These are phyloP conservation scores for Trichocomaceae sp. DNA, from an alignment of 2,329 filamentous ascomycete species.

Conservation along the genomic window DNA sequence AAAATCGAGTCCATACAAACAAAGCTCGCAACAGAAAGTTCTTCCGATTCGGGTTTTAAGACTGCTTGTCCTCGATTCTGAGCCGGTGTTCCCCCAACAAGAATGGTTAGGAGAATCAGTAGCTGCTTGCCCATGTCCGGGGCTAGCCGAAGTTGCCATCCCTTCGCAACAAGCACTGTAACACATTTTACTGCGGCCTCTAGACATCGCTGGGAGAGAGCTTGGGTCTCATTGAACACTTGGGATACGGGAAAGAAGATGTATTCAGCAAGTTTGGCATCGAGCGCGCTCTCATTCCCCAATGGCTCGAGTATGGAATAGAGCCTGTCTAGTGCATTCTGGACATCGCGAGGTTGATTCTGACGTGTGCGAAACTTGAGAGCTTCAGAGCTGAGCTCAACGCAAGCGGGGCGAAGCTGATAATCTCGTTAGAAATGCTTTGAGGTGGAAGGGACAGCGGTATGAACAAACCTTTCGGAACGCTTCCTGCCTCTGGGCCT, in stretches of 20 bases:
- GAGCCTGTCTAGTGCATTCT: conserved; percentile 42
- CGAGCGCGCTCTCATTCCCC: conserved; percentile 45
- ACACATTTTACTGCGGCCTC: conserved; percentile 74
- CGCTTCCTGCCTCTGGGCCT: conserved; percentile 33
- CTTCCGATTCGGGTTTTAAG: conserved; percentile 51
- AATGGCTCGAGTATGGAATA: conserved; percentile 35
- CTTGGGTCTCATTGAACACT: conserved; percentile 69
- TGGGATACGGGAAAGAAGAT: conserved; percentile 88
- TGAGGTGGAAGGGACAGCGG: not conserved
- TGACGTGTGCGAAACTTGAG: conserved; percentile 45
- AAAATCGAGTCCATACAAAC: conserved; percentile 63
- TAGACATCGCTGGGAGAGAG: conserved; percentile 60
- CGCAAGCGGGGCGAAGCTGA: conserved; percentile 52
- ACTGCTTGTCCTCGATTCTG: conserved; percentile 31
- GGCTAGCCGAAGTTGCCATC: conserved; percentile 69
- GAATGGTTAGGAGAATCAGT: conserved; percentile 73
- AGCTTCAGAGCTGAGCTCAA: conserved; percentile 51
- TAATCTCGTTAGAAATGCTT: conserved; percentile 17
- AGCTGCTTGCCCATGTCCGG: conserved; percentile 71
- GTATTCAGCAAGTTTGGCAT: conserved; percentile 85
- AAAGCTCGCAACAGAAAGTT: conserved; percentile 66
- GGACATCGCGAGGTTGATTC: conserved; percentile 41
- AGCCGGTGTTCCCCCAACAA: conserved; percentile 66
- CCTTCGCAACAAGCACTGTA: conserved; percentile 63
- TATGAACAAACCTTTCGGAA: conserved; percentile 34